These are phyloP conservation scores for Fagopyrum homotropicum DNA, from an alignment of 148 eudicot species.

Conservation along the genomic window DNA sequence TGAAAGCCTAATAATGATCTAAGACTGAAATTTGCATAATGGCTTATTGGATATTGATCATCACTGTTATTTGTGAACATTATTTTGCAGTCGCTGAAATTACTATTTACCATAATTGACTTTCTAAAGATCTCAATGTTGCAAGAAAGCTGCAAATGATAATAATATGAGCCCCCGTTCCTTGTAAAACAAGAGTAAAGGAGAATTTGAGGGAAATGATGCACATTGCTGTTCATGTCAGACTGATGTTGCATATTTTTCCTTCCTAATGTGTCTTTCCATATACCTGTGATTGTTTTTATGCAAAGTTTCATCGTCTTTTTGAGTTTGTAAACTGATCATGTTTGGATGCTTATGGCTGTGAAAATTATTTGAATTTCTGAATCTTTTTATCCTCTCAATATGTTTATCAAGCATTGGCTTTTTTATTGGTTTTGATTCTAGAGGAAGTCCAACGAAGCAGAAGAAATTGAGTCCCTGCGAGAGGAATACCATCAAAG, in stretches of 20 bases:
- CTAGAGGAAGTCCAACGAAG: slow-evolving; percentile 84
- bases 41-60: too few relatives aligned
- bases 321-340: neutral
- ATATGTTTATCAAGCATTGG: neutral
- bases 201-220: neutral
- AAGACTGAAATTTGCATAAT: too few relatives aligned
- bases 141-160: neutral
- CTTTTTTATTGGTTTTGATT: neutral
- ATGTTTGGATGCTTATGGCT: neutral
- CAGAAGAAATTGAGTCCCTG: slow-evolving; percentile 83
- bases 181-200: neutral
- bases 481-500: slow-evolving; percentile 97
- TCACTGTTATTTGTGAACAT: too few relatives aligned
- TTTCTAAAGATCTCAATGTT: neutral
- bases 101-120: neutral
- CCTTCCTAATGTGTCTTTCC: neutral
- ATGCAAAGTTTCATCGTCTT: neutral
- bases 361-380: neutral
- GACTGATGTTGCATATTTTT: neutral
- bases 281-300: too few relatives aligned
- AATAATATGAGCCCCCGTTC: neutral
- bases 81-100: too few relatives aligned
- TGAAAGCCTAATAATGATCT: too few relatives aligned
- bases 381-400: neutral
- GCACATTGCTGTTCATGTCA: neutral